phyloP scores from a whole-genome alignment of 129 eudicot genomes.

The Artemisia annua region DNA sequence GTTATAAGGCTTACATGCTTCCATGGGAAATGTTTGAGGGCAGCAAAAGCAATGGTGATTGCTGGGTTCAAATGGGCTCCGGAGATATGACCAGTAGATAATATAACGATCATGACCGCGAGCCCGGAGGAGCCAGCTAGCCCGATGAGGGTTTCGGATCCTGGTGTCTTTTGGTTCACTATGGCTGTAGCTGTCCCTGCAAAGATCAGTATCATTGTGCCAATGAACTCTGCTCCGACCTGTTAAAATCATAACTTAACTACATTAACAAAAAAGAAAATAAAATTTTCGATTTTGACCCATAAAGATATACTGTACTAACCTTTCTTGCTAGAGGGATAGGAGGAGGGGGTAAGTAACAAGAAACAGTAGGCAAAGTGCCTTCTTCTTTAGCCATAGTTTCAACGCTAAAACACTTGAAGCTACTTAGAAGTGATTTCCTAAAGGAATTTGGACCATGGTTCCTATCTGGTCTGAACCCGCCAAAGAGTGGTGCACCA shows the following conservation, averaged over 20 bases:
- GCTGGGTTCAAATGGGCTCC: slow-evolving; percentile 97
- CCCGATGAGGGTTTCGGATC: slow-evolving; percentile 78
- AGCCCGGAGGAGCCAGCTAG: slow-evolving; percentile 79
- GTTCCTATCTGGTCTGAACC: slow-evolving; percentile 54
- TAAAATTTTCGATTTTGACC: not conserved
- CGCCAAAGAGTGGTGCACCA: slow-evolving; percentile 84
- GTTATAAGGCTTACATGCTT: slow-evolving; percentile 50
- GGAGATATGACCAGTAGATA: slow-evolving; percentile 90
- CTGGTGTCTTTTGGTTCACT: slow-evolving; percentile 84
- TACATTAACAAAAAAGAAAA: not conserved
- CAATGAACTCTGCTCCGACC: slow-evolving; percentile 96
- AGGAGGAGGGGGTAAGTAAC: slow-evolving; percentile 81
- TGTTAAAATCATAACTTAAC: slow-evolving; percentile 31
- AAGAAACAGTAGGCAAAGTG: slow-evolving; percentile 65
- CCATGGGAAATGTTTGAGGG: slow-evolving; percentile 96
- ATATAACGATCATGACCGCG: slow-evolving; percentile 86
- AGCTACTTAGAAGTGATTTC: slow-evolving; percentile 66
- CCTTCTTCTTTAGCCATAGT: slow-evolving; percentile 76
- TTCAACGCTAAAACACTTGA: slow-evolving; percentile 79
- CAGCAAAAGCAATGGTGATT: slow-evolving; percentile 87
- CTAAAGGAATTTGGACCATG: slow-evolving; percentile 22
- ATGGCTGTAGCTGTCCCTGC: slow-evolving; percentile 89
- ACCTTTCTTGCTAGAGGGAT: slow-evolving; percentile 92
- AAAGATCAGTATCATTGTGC: slow-evolving; percentile 82
- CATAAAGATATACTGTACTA: not conserved